phyloP scores from a whole-genome alignment of 2,329 filamentous ascomycete genomes.

The Fonsecaea erecta region DNA sequence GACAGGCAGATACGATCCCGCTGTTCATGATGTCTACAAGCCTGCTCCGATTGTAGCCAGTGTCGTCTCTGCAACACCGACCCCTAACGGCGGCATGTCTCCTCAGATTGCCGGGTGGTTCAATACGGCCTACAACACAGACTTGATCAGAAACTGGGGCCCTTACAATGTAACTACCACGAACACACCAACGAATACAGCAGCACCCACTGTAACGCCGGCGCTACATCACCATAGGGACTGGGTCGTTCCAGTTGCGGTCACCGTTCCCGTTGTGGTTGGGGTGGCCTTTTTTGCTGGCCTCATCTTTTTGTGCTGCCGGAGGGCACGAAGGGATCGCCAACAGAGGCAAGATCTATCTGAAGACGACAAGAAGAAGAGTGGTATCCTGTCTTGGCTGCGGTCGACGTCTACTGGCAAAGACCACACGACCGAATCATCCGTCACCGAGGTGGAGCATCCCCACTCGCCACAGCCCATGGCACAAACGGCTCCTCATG shows the following conservation, averaged over 20 bases:
- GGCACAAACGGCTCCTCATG: conserved; percentile 7
- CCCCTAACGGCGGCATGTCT: conserved; percentile 8
- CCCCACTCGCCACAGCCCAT: conserved; percentile 12
- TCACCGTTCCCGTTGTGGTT: conserved; percentile 64
- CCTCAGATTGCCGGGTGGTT: conserved; percentile 53
- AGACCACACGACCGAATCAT: conserved; percentile 23
- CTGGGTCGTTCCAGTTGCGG: conserved; percentile 63
- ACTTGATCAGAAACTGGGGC: conserved; percentile 61
- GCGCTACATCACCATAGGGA: conserved; percentile 2
- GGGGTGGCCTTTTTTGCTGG: conserved; percentile 59
- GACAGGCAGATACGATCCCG: conserved; percentile 40
- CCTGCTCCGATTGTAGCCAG: conserved; percentile 34
- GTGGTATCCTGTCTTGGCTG: conserved; percentile 23
- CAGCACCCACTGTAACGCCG: neutral
- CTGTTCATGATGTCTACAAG: conserved; percentile 39
- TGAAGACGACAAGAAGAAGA: conserved; percentile 1
- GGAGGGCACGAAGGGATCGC: conserved; percentile 32
- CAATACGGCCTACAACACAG: conserved; percentile 61
- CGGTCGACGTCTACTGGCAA: conserved; percentile 16
- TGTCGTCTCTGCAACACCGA: conserved; percentile 41
- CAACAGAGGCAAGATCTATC: neutral
- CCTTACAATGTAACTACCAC: conserved; percentile 50
- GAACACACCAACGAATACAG: neutral
- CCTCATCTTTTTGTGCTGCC: conserved; percentile 59
- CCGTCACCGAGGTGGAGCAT: conserved; percentile 24